Evolutionary conservation across 495 filamentous ascomycete genomes (phyloP).

Genomic region (Aspergillus sparsus): DNA sequence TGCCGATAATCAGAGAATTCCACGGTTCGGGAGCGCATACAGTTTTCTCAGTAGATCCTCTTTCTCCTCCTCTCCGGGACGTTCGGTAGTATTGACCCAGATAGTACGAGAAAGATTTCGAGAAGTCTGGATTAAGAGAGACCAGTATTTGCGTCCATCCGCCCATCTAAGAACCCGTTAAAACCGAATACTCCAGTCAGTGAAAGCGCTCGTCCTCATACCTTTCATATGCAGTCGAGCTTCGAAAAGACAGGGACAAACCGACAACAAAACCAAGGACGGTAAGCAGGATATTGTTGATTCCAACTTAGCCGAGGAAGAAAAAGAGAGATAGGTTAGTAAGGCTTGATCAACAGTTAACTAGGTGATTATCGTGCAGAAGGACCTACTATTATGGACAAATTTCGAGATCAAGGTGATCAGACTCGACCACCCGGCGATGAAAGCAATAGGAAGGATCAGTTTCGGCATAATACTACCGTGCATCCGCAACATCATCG

Average conservation of each 20-base stretch:
- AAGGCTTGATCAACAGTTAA: background rate
- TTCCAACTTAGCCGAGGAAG: constrained; percentile 40
- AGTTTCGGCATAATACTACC: constrained; percentile 79
- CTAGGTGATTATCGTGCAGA: background rate
- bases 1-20: background rate
- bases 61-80: constrained; percentile 61
- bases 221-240: constrained; percentile 83
- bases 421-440: constrained; percentile 67
- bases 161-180: constrained; percentile 49
- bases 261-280: constrained; percentile 89
- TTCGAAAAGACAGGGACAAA: constrained; percentile 79
- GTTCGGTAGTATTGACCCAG: constrained; percentile 73
- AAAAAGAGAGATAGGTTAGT: background rate
- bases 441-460: constrained; percentile 69
- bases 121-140: constrained; percentile 67
- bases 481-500: constrained; percentile 75
- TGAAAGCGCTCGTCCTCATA: constrained; percentile 21
- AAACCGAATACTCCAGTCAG: constrained; percentile 4
- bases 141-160: constrained; percentile 78
- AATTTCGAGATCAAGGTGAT: constrained; percentile 64
- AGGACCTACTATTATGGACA: constrained; percentile 49
- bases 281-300: constrained; percentile 73
- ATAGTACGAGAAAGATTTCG: constrained; percentile 75
- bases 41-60: constrained; percentile 72
- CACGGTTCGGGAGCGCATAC: constrained; percentile 32